These are phyloP conservation scores for Pyrenophora teres DNA, from an alignment of 2,329 filamentous ascomycete species.

Conservation along the genomic window DNA sequence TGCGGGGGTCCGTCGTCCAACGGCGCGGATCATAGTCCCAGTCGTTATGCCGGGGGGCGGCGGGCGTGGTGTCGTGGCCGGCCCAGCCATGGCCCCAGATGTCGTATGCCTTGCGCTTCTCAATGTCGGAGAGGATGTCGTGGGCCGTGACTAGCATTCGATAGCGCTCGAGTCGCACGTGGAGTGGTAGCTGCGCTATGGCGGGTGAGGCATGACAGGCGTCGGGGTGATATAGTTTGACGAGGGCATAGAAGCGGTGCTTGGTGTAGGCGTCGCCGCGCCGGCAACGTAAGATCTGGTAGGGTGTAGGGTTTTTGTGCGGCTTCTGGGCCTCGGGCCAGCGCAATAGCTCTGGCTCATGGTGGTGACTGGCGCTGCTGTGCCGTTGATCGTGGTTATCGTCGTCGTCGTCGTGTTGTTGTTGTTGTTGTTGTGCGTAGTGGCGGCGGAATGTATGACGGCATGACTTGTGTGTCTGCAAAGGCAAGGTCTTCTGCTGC, in stretches of 20 bases:
- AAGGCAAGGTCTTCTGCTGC: slow-evolving; percentile 10
- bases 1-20: slow-evolving; percentile 54
- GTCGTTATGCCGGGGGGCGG: slow-evolving; percentile 29
- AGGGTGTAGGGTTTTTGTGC: slow-evolving; percentile 70
- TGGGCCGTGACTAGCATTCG: slow-evolving; percentile 86
- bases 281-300: slow-evolving; percentile 77
- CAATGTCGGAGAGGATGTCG: slow-evolving; percentile 80
- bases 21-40: slow-evolving; percentile 34
- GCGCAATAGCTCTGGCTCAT: slow-evolving; percentile 26
- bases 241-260: slow-evolving; percentile 81
- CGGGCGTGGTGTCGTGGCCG: slow-evolving; percentile 32
- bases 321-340: slow-evolving; percentile 46
- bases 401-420: background rate
- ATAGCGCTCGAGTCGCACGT: slow-evolving; percentile 82
- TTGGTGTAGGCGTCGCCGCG: slow-evolving; percentile 77
- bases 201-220: slow-evolving; percentile 50
- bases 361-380: slow-evolving; percentile 20
- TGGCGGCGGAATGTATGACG: slow-evolving; percentile 38
- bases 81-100: slow-evolving; percentile 80
- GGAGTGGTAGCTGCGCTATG: slow-evolving; percentile 56
- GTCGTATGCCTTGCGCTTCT: slow-evolving; percentile 82
- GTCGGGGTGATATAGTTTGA: slow-evolving; percentile 96
- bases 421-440: background rate
- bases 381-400: slow-evolving; percentile 38
- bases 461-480: slow-evolving; percentile 44